phyloP scores from a whole-genome alignment of 345 rosid genomes.

The Erodium maritimum region DNA sequence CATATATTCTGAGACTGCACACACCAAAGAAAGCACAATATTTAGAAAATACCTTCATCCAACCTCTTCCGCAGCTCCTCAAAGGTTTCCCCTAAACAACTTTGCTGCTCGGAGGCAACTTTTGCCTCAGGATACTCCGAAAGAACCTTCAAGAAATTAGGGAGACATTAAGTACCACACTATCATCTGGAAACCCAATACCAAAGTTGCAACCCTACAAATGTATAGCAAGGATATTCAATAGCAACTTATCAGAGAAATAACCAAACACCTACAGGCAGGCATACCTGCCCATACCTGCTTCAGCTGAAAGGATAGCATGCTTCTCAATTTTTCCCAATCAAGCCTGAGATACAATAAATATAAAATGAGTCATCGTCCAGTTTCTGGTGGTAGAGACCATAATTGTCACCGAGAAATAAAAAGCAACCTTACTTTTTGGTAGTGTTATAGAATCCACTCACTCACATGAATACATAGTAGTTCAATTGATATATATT shows the following conservation, averaged over 20 bases:
- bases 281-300: conserved; percentile 73
- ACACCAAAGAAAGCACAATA: conserved; percentile 1
- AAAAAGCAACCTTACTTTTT: too few species aligned
- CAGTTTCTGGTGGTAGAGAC: too few species aligned
- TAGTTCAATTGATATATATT: too few species aligned
- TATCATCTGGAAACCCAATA: too few species aligned
- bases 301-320: conserved; percentile 62
- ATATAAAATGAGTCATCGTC: too few species aligned
- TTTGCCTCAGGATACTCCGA: conserved; percentile 71
- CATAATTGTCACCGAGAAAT: too few species aligned
- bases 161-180: conserved; percentile 1
- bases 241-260: neutral
- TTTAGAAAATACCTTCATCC: conserved; percentile 45
- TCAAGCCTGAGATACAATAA: conserved; percentile 35
- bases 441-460: too few species aligned
- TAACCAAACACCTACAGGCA: conserved; percentile 7
- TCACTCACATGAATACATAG: too few species aligned
- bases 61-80: conserved; percentile 36
- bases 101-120: conserved; percentile 40
- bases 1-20: neutral
- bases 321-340: conserved; percentile 60
- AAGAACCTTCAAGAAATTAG: conserved; percentile 41
- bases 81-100: conserved; percentile 50
- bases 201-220: too few species aligned
- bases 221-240: too few species aligned